Percentiles rank a stretch among this genome's conserved stretches.
These are phyloP conservation scores for Lachancea kluyveri DNA, from an alignment of 805 yeast species.

Conservation along the genomic window DNA sequence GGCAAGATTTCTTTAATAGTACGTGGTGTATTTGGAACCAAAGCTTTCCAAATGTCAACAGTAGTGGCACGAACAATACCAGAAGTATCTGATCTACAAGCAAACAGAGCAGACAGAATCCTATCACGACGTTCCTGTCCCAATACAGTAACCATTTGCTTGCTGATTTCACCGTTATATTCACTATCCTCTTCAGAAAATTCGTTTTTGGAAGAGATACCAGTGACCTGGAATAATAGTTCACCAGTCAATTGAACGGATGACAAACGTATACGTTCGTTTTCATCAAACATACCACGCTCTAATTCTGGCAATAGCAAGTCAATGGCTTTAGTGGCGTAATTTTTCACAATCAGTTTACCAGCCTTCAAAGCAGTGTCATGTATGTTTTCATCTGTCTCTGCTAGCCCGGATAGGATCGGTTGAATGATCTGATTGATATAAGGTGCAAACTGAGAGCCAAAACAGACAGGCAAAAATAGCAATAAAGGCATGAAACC, in stretches of 20 bases:
- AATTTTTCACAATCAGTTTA: slow-evolving; percentile 81
- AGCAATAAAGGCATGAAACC: slow-evolving; percentile 88
- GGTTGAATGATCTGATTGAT: slow-evolving; percentile 84
- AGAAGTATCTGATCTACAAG: slow-evolving; percentile 89
- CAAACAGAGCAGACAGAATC: slow-evolving; percentile 76
- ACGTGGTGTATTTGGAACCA: slow-evolving; percentile 93
- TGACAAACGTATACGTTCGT: slow-evolving; percentile 82
- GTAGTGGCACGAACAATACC: slow-evolving; percentile 85
- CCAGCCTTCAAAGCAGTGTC: slow-evolving; percentile 91
- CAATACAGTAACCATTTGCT: slow-evolving; percentile 65
- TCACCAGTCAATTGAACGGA: slow-evolving; percentile 96
- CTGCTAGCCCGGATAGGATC: slow-evolving; percentile 86
- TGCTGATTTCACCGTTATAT: slow-evolving; percentile 46
- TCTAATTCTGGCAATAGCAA: slow-evolving; percentile 90
- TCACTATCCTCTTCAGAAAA: slow-evolving; percentile 42
- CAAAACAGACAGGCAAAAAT: slow-evolving; percentile 91
- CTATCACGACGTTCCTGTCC: slow-evolving; percentile 88
- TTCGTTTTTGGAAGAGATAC: slow-evolving; percentile 74
- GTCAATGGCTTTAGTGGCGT: slow-evolving; percentile 89
- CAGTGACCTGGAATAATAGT: slow-evolving; percentile 86
- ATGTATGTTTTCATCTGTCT: slow-evolving; percentile 75
- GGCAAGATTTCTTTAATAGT: slow-evolving; percentile 91
- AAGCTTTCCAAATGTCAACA: slow-evolving; percentile 92
- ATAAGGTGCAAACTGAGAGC: slow-evolving; percentile 85
- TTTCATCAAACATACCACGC: slow-evolving; percentile 74